These are phyloP conservation scores for Coemansia sp. DNA, from an alignment of 192 early-diverging fungal genomes.

Conservation along the genomic window DNA sequence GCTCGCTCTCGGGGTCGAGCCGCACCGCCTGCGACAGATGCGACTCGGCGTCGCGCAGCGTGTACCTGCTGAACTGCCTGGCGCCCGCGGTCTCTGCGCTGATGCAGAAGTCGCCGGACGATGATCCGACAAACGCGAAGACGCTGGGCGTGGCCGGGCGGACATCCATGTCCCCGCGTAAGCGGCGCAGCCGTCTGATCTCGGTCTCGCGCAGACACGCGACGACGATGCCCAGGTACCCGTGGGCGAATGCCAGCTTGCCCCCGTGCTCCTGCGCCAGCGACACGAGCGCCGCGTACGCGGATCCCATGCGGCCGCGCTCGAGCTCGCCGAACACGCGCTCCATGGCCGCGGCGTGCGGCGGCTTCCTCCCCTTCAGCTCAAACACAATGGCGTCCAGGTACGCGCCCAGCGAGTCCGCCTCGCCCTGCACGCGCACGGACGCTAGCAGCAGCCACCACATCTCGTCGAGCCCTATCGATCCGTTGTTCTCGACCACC, in stretches of 20 bases:
- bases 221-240: conserved; percentile 34
- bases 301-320: conserved; percentile 5
- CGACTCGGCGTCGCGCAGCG: conserved; percentile 21
- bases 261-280: conserved; percentile 29
- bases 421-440: conserved; percentile 17
- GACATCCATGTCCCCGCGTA: background rate
- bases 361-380: conserved; percentile 8
- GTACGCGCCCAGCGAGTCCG: conserved; percentile 2
- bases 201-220: conserved; percentile 43
- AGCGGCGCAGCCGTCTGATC: background rate
- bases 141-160: conserved; percentile 15
- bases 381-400: conserved; percentile 20
- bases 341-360: conserved; percentile 25
- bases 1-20: conserved; percentile 19
- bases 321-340: conserved; percentile 21
- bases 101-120: background rate
- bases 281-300: conserved; percentile 12
- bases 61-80: conserved; percentile 15
- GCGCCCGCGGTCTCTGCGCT: background rate
- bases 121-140: conserved; percentile 27
- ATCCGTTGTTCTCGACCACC: conserved; percentile 15
- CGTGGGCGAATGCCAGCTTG: conserved; percentile 30
- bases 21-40: conserved; percentile 23
- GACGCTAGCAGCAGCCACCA: conserved; percentile 34
- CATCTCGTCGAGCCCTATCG: conserved; percentile 15